Percentiles rank a stretch among this genome's conserved stretches.
phyloP scores from a whole-genome alignment of 1,284 basidiomycete species.

The Gomphus bonarii region DNA sequence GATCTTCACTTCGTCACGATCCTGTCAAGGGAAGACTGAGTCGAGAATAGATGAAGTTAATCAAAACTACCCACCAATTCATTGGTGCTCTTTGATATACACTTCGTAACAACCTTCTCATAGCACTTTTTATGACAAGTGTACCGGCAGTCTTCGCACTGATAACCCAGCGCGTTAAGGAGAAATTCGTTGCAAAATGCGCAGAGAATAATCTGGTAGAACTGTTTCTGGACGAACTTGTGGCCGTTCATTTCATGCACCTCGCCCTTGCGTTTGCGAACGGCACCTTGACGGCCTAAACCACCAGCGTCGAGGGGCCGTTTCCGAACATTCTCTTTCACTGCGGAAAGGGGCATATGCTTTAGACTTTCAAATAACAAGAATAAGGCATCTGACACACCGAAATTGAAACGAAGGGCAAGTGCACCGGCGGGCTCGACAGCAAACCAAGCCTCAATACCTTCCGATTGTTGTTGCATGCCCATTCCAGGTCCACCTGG shows the following conservation, averaged over 20 bases:
- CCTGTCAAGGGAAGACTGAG: constrained; percentile 33
- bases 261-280: constrained; percentile 96
- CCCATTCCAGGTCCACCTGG: not conserved
- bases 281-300: constrained; percentile 87
- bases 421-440: constrained; percentile 98
- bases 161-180: constrained; percentile 94
- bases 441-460: constrained; percentile 95
- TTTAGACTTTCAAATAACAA: constrained; percentile 11
- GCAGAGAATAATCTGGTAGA: constrained; percentile 98
- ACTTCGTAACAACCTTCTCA: constrained; percentile 98
- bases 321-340: constrained; percentile 94
- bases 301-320: constrained; percentile 77
- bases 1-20: constrained; percentile 97
- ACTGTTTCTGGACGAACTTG: constrained; percentile 95
- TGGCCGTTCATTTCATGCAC: constrained; percentile 99
- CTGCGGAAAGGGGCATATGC: constrained; percentile 30
- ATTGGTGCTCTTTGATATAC: constrained; percentile 93
- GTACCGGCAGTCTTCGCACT: constrained; percentile 99
- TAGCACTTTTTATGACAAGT: constrained; percentile 99
- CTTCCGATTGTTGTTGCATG: constrained; percentile 39
- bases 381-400: constrained; percentile 37
- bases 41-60: constrained; percentile 4
- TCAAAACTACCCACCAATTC: constrained; percentile 52
- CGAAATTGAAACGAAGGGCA: constrained; percentile 77
- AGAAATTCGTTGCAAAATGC: constrained; percentile 97